Evolutionary conservation across 106 monocot species (phyloP).

Genomic region (Posidonia australis): DNA sequence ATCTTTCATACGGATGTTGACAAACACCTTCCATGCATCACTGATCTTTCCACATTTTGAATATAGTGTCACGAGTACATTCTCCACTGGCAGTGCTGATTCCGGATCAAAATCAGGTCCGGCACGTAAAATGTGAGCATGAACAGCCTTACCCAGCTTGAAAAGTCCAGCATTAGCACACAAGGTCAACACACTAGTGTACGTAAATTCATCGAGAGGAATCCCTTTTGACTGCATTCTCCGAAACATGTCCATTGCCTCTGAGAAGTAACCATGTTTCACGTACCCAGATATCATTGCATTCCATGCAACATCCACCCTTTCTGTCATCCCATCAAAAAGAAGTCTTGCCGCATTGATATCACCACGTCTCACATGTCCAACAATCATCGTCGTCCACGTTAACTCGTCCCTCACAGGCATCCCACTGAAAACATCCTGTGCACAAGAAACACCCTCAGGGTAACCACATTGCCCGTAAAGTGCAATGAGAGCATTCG

Average conservation of each 20-base stretch:
- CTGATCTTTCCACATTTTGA: constrained; percentile 41
- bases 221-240: constrained; percentile 39
- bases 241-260: constrained; percentile 69
- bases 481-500: constrained; percentile 69
- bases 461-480: constrained; percentile 34
- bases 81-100: constrained; percentile 24
- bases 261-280: constrained; percentile 36
- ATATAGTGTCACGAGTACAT: constrained; percentile 71
- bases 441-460: constrained; percentile 16
- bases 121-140: constrained; percentile 48
- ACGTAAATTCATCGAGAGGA: constrained; percentile 70
- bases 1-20: constrained; percentile 50
- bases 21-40: constrained; percentile 47
- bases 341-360: constrained; percentile 34
- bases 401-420: constrained; percentile 65
- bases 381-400: constrained; percentile 86
- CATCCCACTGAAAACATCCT: constrained; percentile 68
- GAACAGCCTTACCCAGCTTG: constrained; percentile 55
- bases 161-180: constrained; percentile 51
- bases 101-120: constrained; percentile 7
- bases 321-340: constrained; percentile 53
- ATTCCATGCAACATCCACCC: constrained; percentile 79
- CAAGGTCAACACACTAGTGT: constrained; percentile 77
- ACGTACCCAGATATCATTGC: constrained; percentile 97
- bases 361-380: constrained; percentile 46